Base-by-base conservation (phyloP, 805 yeast species). In the Kodamaea restingae region DNA sequence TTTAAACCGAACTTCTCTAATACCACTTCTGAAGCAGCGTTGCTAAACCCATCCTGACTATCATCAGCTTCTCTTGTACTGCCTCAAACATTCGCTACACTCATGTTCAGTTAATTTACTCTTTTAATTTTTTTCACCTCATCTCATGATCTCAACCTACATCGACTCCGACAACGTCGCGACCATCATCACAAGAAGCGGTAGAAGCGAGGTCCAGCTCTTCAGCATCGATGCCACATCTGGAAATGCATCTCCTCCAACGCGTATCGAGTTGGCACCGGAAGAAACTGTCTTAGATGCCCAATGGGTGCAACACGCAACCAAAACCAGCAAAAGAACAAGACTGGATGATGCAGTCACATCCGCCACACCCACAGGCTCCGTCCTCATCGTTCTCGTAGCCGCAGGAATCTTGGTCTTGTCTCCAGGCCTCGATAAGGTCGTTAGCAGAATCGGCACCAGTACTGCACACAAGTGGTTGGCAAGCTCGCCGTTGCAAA, bases 151-250 rank as follows among this genome's bases (percentile, higher is more conserved):
- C 27, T 24, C 38, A 12, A 46, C 24, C 46, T 31, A 41, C 32
- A 25, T 65, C 29, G 70, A 65, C 40, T 42, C 52, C 24, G 44
- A 52, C 6, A 63, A 52, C 41, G 56, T 56, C 39, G 73, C 76
- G 34, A 61, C 63, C 35, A 50, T 66, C 12, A 58, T 68, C 4
- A 61, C 71, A 21, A 70, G 72, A 35, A 62, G 62, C 12, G 74
- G 75, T 27, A 57, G 71, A 40, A 70, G 63, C 37, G 77, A 75
- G 53, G 61, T 75, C 14, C 73, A 64, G 48, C 61, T 75, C 40
- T 68, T 46, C 49, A 50, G 28, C 52, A 52, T 30, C 50, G 32
- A 28, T 5, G 32, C 40, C 25, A 39, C 48, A n/a, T 26, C 39
- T 25, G 31, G 31, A 5, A 11, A 15, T 5, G 17, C 14, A 4